Base-by-base conservation (phyloP, 306 rosid species). In the Adenanthera pavonina region DNA sequence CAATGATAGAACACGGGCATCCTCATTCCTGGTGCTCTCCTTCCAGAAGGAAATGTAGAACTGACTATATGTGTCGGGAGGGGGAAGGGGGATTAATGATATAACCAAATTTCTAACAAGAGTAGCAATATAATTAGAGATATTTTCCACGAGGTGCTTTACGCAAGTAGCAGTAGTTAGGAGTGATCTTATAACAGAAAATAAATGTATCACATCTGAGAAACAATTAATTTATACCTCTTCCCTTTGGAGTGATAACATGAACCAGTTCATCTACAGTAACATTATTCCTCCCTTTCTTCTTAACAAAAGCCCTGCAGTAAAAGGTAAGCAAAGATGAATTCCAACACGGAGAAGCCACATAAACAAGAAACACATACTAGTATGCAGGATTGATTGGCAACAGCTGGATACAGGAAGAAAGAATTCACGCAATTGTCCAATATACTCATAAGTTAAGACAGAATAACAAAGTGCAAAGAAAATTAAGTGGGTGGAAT, bases 181-280 rank as follows among this genome's bases (percentile, higher is more conserved):
- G 6, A 43, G 10, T 25, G 16, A 69, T 46, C 77, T 25, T 30
- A 82, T 40, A 69, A 53, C 53, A 73, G 57, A 70, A 51, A 61
- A 40, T 25, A 73, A 47, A 41, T 49, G 20, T 34, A 57, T 19
- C 30, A 74, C 30, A 36, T 34, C 20, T 33, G 36, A 36, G 77
- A 60, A 78, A 69, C 61, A 65, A 69, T 71, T 61, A 53, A 75
- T 13, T 68, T 15, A 20, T 66, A 91, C 98, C 97, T 89, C 98
- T 89, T 69, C 97, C 98, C 86, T 87, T 94, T 3, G 97, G 98
- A 77, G 97, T 94, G 72, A 94, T 94, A 80, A 89, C 89, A 77
- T 87, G 96, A 48, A 94, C 83, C 81, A 94, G 94, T 79, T 94
- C 97, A 74, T 94, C 98, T 61, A 94, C 90, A 6, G 92, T 92